Conservation (phyloP, 2,329 filamentous ascomycete species). For the Verticillium klebahnii region DNA sequence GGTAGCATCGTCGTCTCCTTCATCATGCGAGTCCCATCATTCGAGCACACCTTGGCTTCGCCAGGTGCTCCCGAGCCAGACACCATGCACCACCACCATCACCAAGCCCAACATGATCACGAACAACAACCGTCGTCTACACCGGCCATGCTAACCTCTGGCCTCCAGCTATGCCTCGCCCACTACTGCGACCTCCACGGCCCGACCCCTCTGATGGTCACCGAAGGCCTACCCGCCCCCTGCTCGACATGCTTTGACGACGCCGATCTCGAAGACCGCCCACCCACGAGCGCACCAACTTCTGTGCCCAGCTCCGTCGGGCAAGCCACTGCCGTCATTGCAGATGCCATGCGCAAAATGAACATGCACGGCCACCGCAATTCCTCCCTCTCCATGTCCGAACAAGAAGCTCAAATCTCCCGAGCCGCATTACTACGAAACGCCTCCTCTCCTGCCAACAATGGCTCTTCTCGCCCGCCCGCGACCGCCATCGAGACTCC, state of each 20-base stretch:
- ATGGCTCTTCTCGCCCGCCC: conserved; percentile 23
- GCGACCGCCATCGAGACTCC: conserved; percentile 49
- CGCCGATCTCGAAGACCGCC: conserved; percentile 29
- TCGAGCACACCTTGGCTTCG: conserved; percentile 8
- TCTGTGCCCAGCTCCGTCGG: conserved; percentile 27
- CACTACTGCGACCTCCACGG: conserved; percentile 69
- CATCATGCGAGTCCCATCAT: conserved; percentile 13
- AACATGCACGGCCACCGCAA: conserved; percentile 34
- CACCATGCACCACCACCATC: conserved; percentile 5
- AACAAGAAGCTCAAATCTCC: conserved; percentile 38
- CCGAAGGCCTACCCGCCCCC: conserved; percentile 58
- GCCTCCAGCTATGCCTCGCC: conserved; percentile 60
- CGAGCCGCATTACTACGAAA: conserved; percentile 35
- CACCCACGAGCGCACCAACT: conserved; percentile 34
- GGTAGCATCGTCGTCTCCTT: background rate
- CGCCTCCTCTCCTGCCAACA: conserved; percentile 27
- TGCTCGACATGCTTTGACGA: conserved; percentile 56
- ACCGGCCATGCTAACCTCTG: conserved; percentile 11
- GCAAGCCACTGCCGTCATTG: conserved; percentile 29
- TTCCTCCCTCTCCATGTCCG: conserved; percentile 25
- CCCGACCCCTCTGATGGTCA: conserved; percentile 66
- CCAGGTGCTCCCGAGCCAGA: conserved; percentile 1
- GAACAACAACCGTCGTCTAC: background rate
- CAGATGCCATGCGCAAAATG: conserved; percentile 44
- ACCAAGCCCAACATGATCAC: background rate